Conservation (phyloP, 2,329 filamentous ascomycete genomes). For the Tolypocladium tropicale region DNA sequence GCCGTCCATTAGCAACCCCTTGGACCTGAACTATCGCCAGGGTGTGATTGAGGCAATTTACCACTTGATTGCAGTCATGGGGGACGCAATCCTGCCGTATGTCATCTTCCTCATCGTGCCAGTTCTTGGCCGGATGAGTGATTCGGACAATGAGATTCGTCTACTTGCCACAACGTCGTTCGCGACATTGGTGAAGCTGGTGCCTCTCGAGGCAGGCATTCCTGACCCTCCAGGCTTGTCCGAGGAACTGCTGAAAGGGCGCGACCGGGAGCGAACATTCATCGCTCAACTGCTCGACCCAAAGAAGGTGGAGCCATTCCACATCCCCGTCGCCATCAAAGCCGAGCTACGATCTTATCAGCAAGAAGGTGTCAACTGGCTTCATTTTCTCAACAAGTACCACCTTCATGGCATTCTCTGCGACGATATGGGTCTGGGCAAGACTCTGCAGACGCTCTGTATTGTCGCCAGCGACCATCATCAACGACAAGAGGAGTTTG, state of each 20-base stretch:
- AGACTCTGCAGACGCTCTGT: conserved; percentile 93
- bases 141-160: conserved; percentile 91
- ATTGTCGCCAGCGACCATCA: conserved; percentile 98
- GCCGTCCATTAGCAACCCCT: conserved; percentile 80
- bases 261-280: conserved; percentile 91
- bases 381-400: conserved; percentile 95
- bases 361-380: conserved; percentile 97
- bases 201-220: conserved; percentile 93
- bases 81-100: conserved; percentile 88
- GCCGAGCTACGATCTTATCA: conserved; percentile 94
- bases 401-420: conserved; percentile 97
- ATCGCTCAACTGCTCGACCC: conserved; percentile 93
- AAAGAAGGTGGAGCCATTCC: conserved; percentile 90
- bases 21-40: conserved; percentile 82
- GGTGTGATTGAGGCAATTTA: conserved; percentile 93
- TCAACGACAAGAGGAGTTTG: conserved; percentile 80
- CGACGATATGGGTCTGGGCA: conserved; percentile 97
- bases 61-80: conserved; percentile 96
- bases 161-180: conserved; percentile 94
- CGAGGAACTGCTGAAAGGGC: conserved; percentile 74
- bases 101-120: conserved; percentile 98
- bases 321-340: conserved; percentile 93
- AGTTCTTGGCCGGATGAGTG: conserved; percentile 94
- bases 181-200: conserved; percentile 91
- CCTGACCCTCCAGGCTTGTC: conserved; percentile 92